phyloP scores from a whole-genome alignment of 1,284 basidiomycete species.

The Trichosporon sp. region DNA sequence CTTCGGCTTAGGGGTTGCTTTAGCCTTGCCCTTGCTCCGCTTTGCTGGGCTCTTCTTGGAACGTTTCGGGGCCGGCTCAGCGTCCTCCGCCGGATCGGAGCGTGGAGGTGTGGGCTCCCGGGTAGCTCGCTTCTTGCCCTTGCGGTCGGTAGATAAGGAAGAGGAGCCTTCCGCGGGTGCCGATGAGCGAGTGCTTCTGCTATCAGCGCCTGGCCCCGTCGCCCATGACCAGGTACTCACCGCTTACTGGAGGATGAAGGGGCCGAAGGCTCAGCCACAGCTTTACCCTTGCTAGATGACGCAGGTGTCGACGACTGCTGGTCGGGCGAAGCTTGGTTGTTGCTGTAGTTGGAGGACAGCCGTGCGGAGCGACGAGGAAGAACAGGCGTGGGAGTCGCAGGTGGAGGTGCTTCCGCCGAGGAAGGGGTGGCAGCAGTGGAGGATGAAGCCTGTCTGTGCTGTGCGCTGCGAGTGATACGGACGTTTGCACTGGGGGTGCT shows the following conservation, averaged over 20 bases:
- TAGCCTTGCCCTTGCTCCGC: conserved; percentile 31
- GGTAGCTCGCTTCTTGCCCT: conserved; percentile 43
- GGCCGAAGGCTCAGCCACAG: conserved; percentile 18
- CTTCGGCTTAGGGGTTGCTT: conserved; percentile 28
- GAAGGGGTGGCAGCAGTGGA: background rate
- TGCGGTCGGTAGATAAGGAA: conserved; percentile 27
- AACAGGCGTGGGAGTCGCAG: background rate
- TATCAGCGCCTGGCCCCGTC: background rate
- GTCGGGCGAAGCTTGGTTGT: conserved; percentile 12
- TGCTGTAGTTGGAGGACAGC: conserved; percentile 25
- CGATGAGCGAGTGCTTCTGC: background rate
- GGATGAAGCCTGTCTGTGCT: background rate
- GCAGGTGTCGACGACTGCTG: conserved; percentile 9
- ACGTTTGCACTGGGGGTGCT: background rate
- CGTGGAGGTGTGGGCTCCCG: conserved; percentile 14
- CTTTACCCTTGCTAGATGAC: conserved; percentile 27
- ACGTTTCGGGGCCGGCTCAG: conserved; percentile 21
- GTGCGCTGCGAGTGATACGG: conserved; percentile 7
- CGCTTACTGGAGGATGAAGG: conserved; percentile 13
- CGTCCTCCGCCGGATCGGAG: conserved; percentile 18
- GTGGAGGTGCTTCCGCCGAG: conserved; percentile 4
- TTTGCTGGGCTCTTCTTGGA: conserved; percentile 15
- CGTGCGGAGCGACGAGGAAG: conserved; percentile 35
- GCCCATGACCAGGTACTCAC: conserved; percentile 15
- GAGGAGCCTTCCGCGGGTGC: conserved; percentile 3